Percentiles rank a stretch among this genome's conserved stretches.
phyloP scores from a whole-genome alignment of 23 red algal species.

The Gracilaria caudata region DNA sequence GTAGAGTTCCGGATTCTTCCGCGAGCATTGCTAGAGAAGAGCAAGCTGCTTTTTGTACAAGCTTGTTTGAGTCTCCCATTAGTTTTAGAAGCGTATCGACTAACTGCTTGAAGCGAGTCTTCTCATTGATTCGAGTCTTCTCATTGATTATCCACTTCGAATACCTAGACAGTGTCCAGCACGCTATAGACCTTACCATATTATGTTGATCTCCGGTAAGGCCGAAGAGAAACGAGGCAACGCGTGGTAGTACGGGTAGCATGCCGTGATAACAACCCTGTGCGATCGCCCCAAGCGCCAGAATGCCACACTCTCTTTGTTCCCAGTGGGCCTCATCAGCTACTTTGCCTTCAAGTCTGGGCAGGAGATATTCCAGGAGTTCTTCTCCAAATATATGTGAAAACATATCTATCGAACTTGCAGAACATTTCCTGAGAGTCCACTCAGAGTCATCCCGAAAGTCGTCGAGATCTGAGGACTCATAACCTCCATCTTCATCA shows the following conservation, averaged over 20 bases:
- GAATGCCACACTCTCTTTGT: constrained; percentile 79
- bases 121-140: constrained; percentile 44
- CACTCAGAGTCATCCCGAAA: constrained; percentile 72
- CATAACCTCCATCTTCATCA: constrained; percentile 74
- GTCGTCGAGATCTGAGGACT: constrained; percentile 42
- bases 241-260: constrained; percentile 37
- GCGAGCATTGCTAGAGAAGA: constrained; percentile 82
- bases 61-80: constrained; percentile 75
- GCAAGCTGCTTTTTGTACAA: constrained; percentile 87
- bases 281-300: constrained; percentile 88
- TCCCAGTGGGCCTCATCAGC: constrained; percentile 62
- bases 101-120: constrained; percentile 45
- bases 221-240: constrained; percentile 68
- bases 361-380: constrained; percentile 66
- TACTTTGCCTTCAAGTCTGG: constrained; percentile 58
- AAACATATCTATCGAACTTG: constrained; percentile 70
- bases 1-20: constrained; percentile 64
- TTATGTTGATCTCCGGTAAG: constrained; percentile 65
- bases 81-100: constrained; percentile 67
- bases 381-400: constrained; percentile 75
- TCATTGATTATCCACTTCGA: constrained; percentile 75
- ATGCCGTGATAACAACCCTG: constrained; percentile 85
- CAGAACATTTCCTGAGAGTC: constrained; percentile 80
- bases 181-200: constrained; percentile 84
- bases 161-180: constrained; percentile 88